Evolutionary conservation across 2,329 filamentous ascomycete genomes (phyloP), one percentile per base, ranked within the genome.

Genomic region (Rutstroemia sp.): DNA sequence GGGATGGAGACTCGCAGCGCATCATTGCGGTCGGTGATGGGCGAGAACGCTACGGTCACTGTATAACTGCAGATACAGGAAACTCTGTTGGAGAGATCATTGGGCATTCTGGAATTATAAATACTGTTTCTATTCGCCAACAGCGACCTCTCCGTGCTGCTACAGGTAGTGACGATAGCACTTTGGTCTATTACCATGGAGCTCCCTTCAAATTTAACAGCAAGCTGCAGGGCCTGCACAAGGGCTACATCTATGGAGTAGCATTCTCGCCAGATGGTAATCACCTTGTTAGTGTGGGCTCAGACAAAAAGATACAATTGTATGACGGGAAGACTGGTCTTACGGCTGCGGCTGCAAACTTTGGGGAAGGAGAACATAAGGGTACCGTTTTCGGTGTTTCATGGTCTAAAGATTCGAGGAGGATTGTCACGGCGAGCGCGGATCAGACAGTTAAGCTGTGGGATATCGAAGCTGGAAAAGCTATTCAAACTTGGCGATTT

Each of bases 281-380:
- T 42, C 76, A 78, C 39, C 76, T 99, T 59, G 88, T 94, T 37
- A 96, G 88, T 52, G 92, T 96, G 2, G 92, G 94, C 39, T 90
- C 88, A n/a, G 94, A 99, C 72, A 86, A 86, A 70, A 84, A 83
- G 68, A 96, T 99, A 62, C 95, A 94, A 78, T 76, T 99, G 9
- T 99, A 96, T 70, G 91, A 99, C 70, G 94, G 92, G 60, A 96
- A 95, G 79, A 96, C 91, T 16, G 94, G 94, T 30, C 91, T 96
- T 69, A 80, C 87, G 1, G 88, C 84, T 46, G 49, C 42, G 37
- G 14, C 14, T 16, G 81, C 76, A 58, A 80, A 89, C 64, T 86
- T 99, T 65, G 88, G 87, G 9, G 86, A 92, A 62, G 86, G 83
- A n/a, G 85, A 84, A 62, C 94, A 99, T 71, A 92, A 85, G 5